These are phyloP conservation scores for Poronia punctata DNA, from an alignment of 495 filamentous ascomycete genomes.

Conservation along the genomic window DNA sequence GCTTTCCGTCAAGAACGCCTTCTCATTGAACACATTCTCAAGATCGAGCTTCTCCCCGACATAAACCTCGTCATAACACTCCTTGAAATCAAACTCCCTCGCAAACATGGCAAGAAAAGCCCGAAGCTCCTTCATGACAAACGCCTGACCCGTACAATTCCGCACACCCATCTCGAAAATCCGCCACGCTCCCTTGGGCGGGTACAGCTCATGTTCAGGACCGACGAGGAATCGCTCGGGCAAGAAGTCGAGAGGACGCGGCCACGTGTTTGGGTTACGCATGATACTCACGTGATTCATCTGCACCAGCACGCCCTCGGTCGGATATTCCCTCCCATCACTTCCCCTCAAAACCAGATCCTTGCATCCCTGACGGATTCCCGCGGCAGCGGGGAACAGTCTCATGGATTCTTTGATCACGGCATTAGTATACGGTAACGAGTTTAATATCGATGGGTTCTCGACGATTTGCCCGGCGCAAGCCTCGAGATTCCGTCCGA, in stretches of 20 bases:
- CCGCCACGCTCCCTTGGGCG: slow-evolving; percentile 40
- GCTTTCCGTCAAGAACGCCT: slow-evolving; percentile 20
- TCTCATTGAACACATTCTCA: slow-evolving; percentile 17
- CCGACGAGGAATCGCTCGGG: slow-evolving; percentile 36
- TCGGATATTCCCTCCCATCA: slow-evolving; percentile 24
- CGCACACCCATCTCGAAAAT: slow-evolving; percentile 43
- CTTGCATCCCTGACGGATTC: slow-evolving; percentile 22
- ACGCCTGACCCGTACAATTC: slow-evolving; percentile 47
- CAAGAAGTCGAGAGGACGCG: slow-evolving; percentile 26
- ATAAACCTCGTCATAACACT: slow-evolving; percentile 25
- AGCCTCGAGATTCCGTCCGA: slow-evolving; percentile 22
- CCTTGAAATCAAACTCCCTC: slow-evolving; percentile 39
- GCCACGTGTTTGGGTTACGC: slow-evolving; percentile 26
- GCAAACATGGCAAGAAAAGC: slow-evolving; percentile 38
- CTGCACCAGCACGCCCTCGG: slow-evolving; percentile 31
- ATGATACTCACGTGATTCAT: slow-evolving; percentile 26
- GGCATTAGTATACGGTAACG: slow-evolving; percentile 38
- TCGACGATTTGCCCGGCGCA: slow-evolving; percentile 20
- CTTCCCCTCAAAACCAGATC: slow-evolving; percentile 24
- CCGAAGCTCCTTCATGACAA: slow-evolving; percentile 41
- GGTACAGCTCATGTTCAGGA: slow-evolving; percentile 24
- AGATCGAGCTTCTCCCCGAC: slow-evolving; percentile 16
- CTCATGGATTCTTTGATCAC: slow-evolving; percentile 46
- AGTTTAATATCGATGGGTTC: slow-evolving; percentile 33
- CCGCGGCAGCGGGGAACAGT: slow-evolving; percentile 30